Base-by-base conservation (phyloP, 352 stramenopile species). In the Pythium biforme region DNA sequence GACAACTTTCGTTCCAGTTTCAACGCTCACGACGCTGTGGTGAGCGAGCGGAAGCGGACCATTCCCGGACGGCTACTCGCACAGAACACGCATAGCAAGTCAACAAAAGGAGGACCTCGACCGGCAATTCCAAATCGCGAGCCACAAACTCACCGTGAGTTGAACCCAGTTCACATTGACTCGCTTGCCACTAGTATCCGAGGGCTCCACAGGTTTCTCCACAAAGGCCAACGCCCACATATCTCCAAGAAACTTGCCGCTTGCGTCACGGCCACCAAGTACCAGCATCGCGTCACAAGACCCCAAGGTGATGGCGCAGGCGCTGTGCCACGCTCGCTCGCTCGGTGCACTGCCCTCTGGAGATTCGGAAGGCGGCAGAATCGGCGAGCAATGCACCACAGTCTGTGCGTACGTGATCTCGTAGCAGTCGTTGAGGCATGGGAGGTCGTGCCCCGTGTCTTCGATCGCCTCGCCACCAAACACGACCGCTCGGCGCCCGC, bases 401-500 rank as follows among this genome's bases (percentile, higher is more conserved):
- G 68, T 77, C 7, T 84, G 39, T 2, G 56, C 37, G 46, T 76
- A 79, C 15, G 63, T 77, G 29, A 90, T 59, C 53, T 80, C 66
- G 48, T 78, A 72, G 31, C 77, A 60, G 39, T 85, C 78, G 22
- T 70, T 72, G 20, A 74, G 66, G n/a, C 63, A 37, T 10, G 52
- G 7, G 17, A 46, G 22, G 10, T 54, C 43, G 14, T 43, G 37
- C 14, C 37, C 37, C 9, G 37, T 43, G 40, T 48, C 45, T 52
- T 62, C 33, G 47, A 45, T 19, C 7, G 43, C 39, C 26, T 91
- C 79, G 5, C 84, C 84, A 17, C 84, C 84, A 66, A 93, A 93
- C 0, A 76, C 62, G 37, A 82, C 80, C 4, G 66, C 72, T 46
- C 70, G 67, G 3, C 20, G 33, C 1, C 22, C 33, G 8, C 34